phyloP scores from a whole-genome alignment of 1,284 basidiomycete genomes.

The Volvariella surrecta region DNA sequence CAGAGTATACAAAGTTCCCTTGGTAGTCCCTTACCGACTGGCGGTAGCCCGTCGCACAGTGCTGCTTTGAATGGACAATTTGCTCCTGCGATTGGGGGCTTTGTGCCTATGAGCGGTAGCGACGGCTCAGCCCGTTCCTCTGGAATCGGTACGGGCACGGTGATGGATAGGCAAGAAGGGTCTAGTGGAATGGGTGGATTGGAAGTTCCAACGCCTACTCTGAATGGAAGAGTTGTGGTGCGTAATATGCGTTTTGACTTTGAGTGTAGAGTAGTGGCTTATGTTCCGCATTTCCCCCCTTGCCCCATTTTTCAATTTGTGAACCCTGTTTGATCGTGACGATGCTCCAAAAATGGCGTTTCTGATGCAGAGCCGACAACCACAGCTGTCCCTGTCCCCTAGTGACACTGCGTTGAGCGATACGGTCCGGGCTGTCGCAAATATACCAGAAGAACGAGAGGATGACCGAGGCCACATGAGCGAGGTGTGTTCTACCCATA shows the following conservation, averaged over 20 bases:
- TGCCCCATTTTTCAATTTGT: too few species aligned
- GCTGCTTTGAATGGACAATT: conserved; percentile 7
- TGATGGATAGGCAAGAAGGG: too few species aligned
- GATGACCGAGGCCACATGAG: conserved; percentile 60
- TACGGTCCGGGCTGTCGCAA: conserved; percentile 26
- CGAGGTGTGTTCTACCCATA: conserved; percentile 39
- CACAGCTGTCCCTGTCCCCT: conserved; percentile 45
- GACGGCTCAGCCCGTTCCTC: too few species aligned
- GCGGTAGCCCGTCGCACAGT: conserved; percentile 13
- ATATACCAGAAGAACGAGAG: conserved; percentile 29
- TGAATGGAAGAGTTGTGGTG: too few species aligned
- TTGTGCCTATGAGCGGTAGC: too few species aligned
- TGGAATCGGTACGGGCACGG: too few species aligned
- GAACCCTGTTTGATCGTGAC: neutral
- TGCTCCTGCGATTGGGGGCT: too few species aligned
- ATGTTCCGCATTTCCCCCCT: too few species aligned
- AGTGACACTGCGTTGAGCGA: conserved; percentile 51
- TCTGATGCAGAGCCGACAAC: conserved; percentile 17
- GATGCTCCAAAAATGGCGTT: conserved; percentile 9
- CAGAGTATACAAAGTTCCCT: conserved; percentile 28
- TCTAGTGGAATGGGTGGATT: too few species aligned
- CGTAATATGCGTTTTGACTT: too few species aligned
- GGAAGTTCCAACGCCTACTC: too few species aligned
- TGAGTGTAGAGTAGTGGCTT: too few species aligned
- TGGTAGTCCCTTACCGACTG: conserved; percentile 17